phyloP scores from a whole-genome alignment of 805 yeast genomes.

The Kluyveromyces aestuarii region DNA sequence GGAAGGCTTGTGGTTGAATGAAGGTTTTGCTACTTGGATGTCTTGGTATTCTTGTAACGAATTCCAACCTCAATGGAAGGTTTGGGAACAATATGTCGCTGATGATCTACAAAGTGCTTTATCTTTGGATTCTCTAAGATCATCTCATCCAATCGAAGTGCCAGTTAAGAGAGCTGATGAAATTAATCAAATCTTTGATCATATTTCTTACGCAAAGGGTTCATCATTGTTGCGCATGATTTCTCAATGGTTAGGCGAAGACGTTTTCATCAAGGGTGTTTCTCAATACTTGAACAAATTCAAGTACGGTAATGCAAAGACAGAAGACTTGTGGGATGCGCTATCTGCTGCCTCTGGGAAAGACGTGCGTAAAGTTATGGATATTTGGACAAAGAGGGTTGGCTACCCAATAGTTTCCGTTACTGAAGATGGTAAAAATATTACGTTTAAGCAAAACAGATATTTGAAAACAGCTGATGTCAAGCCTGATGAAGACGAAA shows the following conservation, averaged over 20 bases:
- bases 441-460: slow-evolving; percentile 61
- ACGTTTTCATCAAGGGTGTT: slow-evolving; percentile 68
- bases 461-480: slow-evolving; percentile 73
- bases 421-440: slow-evolving; percentile 42
- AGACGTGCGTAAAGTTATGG: slow-evolving; percentile 66
- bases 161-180: slow-evolving; percentile 72
- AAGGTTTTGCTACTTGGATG: slow-evolving; percentile 89
- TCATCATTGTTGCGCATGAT: slow-evolving; percentile 74
- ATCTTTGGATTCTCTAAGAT: slow-evolving; percentile 65
- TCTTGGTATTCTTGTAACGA: slow-evolving; percentile 77
- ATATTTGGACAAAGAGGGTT: slow-evolving; percentile 69
- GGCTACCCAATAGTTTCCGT: slow-evolving; percentile 72
- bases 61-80: slow-evolving; percentile 77
- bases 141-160: slow-evolving; percentile 81
- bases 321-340: slow-evolving; percentile 71
- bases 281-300: slow-evolving; percentile 68
- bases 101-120: slow-evolving; percentile 71
- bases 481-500: slow-evolving; percentile 60
- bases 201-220: slow-evolving; percentile 77
- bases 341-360: slow-evolving; percentile 61
- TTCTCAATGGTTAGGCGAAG: slow-evolving; percentile 71
- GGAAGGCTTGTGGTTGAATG: slow-evolving; percentile 85
- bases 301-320: slow-evolving; percentile 68
- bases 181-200: slow-evolving; percentile 77
- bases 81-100: slow-evolving; percentile 75